Base-by-base conservation (phyloP, 805 yeast genomes). In the Metschnikowia kunwiensis region DNA sequence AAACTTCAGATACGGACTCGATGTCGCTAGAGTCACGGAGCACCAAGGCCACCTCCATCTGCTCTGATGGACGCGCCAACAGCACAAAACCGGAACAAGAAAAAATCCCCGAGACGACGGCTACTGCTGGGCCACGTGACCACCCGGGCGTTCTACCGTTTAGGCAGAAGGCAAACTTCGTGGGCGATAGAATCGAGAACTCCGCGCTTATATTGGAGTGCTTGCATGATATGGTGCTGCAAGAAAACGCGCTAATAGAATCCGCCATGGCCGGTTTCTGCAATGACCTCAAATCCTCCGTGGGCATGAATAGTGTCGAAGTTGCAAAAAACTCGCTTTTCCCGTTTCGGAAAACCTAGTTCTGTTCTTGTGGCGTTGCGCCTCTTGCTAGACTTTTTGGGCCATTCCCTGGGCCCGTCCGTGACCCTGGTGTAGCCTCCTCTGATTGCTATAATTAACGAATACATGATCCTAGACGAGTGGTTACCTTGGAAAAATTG, bases 151-250 rank as follows among this genome's bases (percentile, higher is more conserved):
- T 11, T 11, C 26, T 24, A 24, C 26, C 26, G 26, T 24, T 24
- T 14, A 12, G 14, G 3, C 14, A 11, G 14, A 30, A 25, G 14
- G 31, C 27, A 10, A 10, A 12, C 7, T 21, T 25, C 14, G 12
- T 30, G 24, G n/a, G 28, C 7, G 26, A 21, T 6, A 17, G 30
- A n/a, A 25, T 36, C 15, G 30, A 16, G 7, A 30, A 12, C 18
- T 36, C 39, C 7, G 20, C 33, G 7, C 41, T 42, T 14, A 41
- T 60, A 27, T 40, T 60, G 11, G 62, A 57, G 7, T 59, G 63
- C 32, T 33, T 60, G 34, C 45, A 41, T 23, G 63, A 59, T 22
- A 58, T 60, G 60, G 31, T 51, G 10, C 7, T 23, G 2, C 51
- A 52, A 28, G 64, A 60, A 23, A 50, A 38, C 10, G 42, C 40